Base-by-base conservation (phyloP, 352 stramenopile genomes). In the Phytophthora brassicae region DNA sequence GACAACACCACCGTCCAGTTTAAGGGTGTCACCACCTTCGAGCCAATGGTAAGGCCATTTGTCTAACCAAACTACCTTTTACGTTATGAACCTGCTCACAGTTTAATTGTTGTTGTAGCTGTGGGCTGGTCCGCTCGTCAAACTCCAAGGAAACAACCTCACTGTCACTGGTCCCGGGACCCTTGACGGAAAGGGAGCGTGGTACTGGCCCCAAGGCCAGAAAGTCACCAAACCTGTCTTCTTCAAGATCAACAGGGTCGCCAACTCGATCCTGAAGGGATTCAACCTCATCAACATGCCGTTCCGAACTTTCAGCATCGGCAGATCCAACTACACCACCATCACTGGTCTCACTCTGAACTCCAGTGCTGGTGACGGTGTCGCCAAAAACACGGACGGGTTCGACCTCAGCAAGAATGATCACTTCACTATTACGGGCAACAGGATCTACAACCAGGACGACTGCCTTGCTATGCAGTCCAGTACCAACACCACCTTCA, bases 211-310 rank as follows among this genome's bases (percentile, higher is more conserved):
- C 17, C 58, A 81, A 20, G 66, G 61, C 3, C 17, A 49, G 36
- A 66, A 43, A 14, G 58, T 78, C 41, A 69, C 57, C 0, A 53
- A 59, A 2, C 72, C 68, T 0, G 61, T 75, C 20, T 72, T 81
- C 49, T 70, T 81, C 41, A 61, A 66, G 31, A 43, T 75, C 16
- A 66, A 56, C 17, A 59, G 51, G 16, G 67, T 73, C 16, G 35
- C 65, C 0, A 20, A 17, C 8, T 78, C 72, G 11, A 66, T 12
- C 3, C 36, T 81, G 0, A 69, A 61, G 39, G 70, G 63, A 4
- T 77, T 77, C 33, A 78, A 55, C 4, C 22, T 81, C 31, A 71
- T 72, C 50, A 75, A 81, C 52, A 61, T 47, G 6, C 62, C 62
- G 3, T 66, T 57, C 28, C 62, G 48, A 6, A 70, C 62, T 14